Conservation (phyloP, 108 stramenopile genomes). For the Skeletonema marinoi region DNA sequence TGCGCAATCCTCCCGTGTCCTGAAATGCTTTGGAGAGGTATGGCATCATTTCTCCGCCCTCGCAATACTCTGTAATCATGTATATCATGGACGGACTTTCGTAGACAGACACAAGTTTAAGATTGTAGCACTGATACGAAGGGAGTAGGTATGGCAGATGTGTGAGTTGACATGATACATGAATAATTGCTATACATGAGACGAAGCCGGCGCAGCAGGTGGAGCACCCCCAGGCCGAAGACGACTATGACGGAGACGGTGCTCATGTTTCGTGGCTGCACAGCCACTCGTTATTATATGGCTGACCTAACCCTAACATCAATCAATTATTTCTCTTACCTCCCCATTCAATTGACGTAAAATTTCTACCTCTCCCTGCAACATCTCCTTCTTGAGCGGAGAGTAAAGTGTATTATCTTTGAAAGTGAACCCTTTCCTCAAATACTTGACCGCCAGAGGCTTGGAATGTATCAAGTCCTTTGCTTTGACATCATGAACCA, state of each 20-base stretch:
- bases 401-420: constrained; percentile 80
- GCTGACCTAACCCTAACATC: too few relatives aligned
- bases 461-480: constrained; percentile 19
- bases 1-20: constrained; percentile 55
- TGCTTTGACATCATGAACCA: constrained; percentile 63
- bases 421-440: constrained; percentile 79
- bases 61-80: constrained; percentile 77
- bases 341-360: constrained; percentile 60
- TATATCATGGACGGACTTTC: constrained; percentile 65
- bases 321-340: not conserved
- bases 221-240: too few relatives aligned
- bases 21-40: constrained; percentile 50
- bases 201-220: not conserved
- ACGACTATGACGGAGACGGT: too few relatives aligned
- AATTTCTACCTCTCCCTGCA: constrained; percentile 74
- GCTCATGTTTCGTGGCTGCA: too few relatives aligned
- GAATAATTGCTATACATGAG: not conserved
- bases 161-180: not conserved
- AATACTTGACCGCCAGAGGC: constrained; percentile 69
- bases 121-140: constrained; percentile 25
- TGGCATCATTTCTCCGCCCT: constrained; percentile 86
- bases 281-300: too few relatives aligned
- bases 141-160: not conserved
- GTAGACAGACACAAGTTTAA: constrained; percentile 61
- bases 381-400: constrained; percentile 69